Base-by-base conservation (phyloP, 2,329 filamentous ascomycete genomes). In the Knoxdaviesia proteae region DNA sequence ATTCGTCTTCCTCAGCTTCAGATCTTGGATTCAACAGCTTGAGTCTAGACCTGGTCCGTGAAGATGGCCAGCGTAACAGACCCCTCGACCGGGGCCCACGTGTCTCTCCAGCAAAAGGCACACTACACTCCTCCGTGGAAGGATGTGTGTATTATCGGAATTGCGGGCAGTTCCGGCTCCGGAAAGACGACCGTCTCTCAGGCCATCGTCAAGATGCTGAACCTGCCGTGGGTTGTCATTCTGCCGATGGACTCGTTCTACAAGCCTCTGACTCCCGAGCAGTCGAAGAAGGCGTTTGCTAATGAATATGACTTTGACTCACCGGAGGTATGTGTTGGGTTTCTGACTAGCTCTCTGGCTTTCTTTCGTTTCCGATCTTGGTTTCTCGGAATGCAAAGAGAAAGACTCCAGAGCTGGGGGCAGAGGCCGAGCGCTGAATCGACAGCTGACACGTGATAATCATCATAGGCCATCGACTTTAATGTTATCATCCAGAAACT, bases 231-330 rank as follows among this genome's bases (percentile, higher is more conserved):
- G 88, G 90, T 98, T 47, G 87, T 94, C 41, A 94, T 98, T 60
- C 62, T 98, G 52, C 93, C 87, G 37, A 96, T 98, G 80, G 90
- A 98, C 60, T 94, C 88, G 8, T 98, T 94, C 60, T 98, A 98
- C 64, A 96, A 94, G 61, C 80, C 79, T 11, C 64, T 98, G 51
- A 80, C 74, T 11, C 68, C 77, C 3, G 86, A 87, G 54, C 69
- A 90, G 55, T 88, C 84, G 42, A 74, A 66, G 49, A 71, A 74
- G 52, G 90, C 90, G 0, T 94, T 94, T 60, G 64, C 64, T 46
- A 94, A 94, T 55, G 84, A 96, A 56, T 94, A 83, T 59, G 90
- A 98, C 56, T 94, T 98, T 61, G 90, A 98, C 58, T 78, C 87
- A 6, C 90, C 90, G 9, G 76, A 87, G 49, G 71, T 72, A 59